Base-by-base conservation (phyloP, 1,284 basidiomycete genomes). In the Ganoderma sp. region DNA sequence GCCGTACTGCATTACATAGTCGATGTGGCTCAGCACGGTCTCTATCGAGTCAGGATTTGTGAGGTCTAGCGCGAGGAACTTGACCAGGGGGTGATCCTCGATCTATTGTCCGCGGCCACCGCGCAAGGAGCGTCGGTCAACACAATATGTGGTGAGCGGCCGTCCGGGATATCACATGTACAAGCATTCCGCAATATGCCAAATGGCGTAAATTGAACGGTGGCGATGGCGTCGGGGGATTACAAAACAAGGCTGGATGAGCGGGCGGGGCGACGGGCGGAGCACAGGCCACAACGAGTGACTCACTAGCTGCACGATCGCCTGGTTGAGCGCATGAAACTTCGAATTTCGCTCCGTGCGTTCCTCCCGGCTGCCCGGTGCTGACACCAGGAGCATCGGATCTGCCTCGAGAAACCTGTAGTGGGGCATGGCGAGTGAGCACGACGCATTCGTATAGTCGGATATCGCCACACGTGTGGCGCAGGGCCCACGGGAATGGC, bases 61-160 rank as follows among this genome's bases (percentile, higher is more conserved):
- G 62, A 98, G 89, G 80, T 99, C 96, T 57, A 99, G 86, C 1
- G 98, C 97, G 50, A 99, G 83, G 84, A 99, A 99, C 1, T 95
- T 96, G 5, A 99, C 98, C 67, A 99, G 88, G 61, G 97, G 97
- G 79, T 99, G 97, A 78, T 99, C 98, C 79, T 99, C 96, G 78
- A 99, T 99, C 95, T 98, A 61, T 61, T 68, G 62, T 42, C 50
- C n/a, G 45, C 37, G 17, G 14, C 37, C 65, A 56, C 12, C 8
- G 34, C 41, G 42, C 60, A 32, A 14, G 19, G 39, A 42, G 48
- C 22, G 22, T 52, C 28, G 9, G 42, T 32, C 28, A 37, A 14
- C 34, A n/a, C 1, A 58, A 34, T 17, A n/a, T 7, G 5, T 2
- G 5, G 28, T 6, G 28, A 2, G 8, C 9, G 19, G 32, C 19